Evolutionary conservation across 345 rosid genomes (phyloP), one percentile per base, ranked within the genome.

Genomic region (Bruguiera sexangula): DNA sequence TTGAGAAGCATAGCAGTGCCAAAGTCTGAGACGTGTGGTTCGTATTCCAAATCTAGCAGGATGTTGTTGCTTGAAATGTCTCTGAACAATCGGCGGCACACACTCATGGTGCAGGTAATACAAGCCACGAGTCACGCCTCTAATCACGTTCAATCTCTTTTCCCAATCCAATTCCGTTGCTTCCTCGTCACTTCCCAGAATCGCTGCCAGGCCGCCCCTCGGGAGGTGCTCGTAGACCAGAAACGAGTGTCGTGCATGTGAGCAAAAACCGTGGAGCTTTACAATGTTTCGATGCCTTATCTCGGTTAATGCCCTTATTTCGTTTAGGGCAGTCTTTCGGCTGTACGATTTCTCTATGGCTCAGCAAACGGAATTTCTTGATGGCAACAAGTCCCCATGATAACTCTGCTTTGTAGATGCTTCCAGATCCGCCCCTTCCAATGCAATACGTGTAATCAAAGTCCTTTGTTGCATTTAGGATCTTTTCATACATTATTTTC

Each of bases 271-370:
- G 19, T 66, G 51, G 0, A 80, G 68, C 53, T 76, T 76, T 30
- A 85, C 79, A 3, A 85, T 62, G 22, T 78, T 82, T 0, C 83
- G 76, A n/a, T 84, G 88, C n/a, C 76, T 71, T 31, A 80, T 74
- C 7, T 69, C 22, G 0, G 68, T 56, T 53, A 80, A 74, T 5
- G 71, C 69, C 8, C 5, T 30, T 1, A 80, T 74, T 60, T 82
- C 84, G n/a, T 66, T 79, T 63, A 59, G 2, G 6, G 1, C 75
- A 82, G 3, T 70, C 80, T 20, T 66, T 76, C 24, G 2, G 63
- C 6, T n/a, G 8, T 0, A 26, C 26, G 19, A 30, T 32, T 15
- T 63, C 64, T 13, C 29, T 6, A 1, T 26, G 20, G 1, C 5
- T 9, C 1, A 36, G 21, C 10, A 31, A 39, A 1, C 53, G 67